These are phyloP conservation scores for Cryptosporidium tyzzeri DNA, from an alignment of 169 alveolate species.

Conservation along the genomic window DNA sequence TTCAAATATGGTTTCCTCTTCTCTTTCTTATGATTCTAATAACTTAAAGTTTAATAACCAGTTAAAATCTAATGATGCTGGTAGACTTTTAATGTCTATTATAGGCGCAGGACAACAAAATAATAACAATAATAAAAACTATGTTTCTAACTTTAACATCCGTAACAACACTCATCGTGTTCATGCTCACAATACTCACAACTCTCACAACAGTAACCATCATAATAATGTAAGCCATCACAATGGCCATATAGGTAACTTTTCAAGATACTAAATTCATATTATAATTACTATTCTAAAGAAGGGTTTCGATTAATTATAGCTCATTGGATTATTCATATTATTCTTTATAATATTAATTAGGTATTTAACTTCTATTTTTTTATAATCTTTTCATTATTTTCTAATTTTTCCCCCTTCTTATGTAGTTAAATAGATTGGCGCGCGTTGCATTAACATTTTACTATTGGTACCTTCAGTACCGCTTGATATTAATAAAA, in stretches of 20 bases:
- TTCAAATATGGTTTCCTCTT: not conserved
- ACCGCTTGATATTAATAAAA: not conserved
- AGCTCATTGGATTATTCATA: too few relatives aligned
- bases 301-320: too few relatives aligned
- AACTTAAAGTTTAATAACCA: conserved; percentile 8
- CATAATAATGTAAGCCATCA: conserved; percentile 14
- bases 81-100: conserved; percentile 65
- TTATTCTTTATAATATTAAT: too few relatives aligned
- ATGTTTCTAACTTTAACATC: not conserved
- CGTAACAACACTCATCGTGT: not conserved
- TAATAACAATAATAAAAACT: conserved; percentile 21
- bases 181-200: conserved; percentile 12
- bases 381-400: too few relatives aligned
- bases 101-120: conserved; percentile 67
- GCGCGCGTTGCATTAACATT: not conserved
- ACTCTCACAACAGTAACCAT: not conserved
- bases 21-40: not conserved
- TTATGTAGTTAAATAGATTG: not conserved
- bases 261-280: conserved; percentile 12
- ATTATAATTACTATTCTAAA: not conserved
- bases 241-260: conserved; percentile 20
- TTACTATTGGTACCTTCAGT: not conserved
- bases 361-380: not conserved
- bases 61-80: conserved; percentile 67
- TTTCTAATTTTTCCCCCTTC: too few relatives aligned